Conservation (phyloP, 140 eudicot species). For the Cichorium intybus region DNA sequence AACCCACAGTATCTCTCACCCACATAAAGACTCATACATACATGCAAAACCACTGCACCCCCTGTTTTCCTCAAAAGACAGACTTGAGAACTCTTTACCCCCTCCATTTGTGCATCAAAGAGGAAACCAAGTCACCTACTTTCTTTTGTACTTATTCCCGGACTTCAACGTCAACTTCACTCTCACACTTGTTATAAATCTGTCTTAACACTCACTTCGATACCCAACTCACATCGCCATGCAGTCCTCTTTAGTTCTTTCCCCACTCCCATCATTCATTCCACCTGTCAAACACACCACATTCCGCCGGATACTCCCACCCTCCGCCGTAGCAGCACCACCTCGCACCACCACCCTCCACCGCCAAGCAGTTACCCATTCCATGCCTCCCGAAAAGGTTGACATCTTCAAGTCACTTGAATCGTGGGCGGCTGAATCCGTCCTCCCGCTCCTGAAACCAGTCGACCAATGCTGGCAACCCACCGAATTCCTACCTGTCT, state of each 20-base stretch:
- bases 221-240: slow-evolving; percentile 12
- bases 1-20: slow-evolving; percentile 20
- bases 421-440: slow-evolving; percentile 47
- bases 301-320: neutral
- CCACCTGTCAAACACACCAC: slow-evolving; percentile 12
- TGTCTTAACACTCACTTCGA: neutral
- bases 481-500: slow-evolving; percentile 45
- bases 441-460: slow-evolving; percentile 54
- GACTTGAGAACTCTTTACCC: neutral
- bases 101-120: neutral
- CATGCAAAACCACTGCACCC: slow-evolving; percentile 26
- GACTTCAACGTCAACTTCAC: neutral
- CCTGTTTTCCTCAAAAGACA: slow-evolving; percentile 7
- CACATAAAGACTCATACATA: neutral
- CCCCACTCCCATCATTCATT: slow-evolving; percentile 1
- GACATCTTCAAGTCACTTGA: slow-evolving; percentile 58
- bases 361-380: slow-evolving; percentile 45
- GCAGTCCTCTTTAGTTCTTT: slow-evolving; percentile 26
- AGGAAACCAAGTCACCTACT: neutral
- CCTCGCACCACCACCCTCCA: slow-evolving; percentile 1
- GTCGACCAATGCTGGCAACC: slow-evolving; percentile 66
- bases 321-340: slow-evolving; percentile 19
- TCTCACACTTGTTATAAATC: slow-evolving; percentile 4
- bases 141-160: neutral
- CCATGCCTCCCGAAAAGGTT: slow-evolving; percentile 54